These are phyloP conservation scores for Pyricularia pennisetigena DNA, from an alignment of 2,329 filamentous ascomycete species.

Conservation along the genomic window DNA sequence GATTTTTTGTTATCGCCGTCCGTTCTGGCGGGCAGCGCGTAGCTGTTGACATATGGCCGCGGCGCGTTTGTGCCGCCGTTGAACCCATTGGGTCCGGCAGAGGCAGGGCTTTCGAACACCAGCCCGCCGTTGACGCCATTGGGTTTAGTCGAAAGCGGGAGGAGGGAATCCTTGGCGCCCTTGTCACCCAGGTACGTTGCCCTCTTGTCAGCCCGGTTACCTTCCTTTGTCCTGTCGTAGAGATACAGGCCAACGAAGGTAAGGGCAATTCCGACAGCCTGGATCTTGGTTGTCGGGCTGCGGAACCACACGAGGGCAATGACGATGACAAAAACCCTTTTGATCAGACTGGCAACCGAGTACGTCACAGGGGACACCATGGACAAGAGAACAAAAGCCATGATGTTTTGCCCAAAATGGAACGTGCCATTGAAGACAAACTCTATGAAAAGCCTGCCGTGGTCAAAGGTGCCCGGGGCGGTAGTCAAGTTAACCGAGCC, in stretches of 20 bases:
- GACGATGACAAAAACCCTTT: constrained; percentile 93
- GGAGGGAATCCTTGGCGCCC: constrained; percentile 39
- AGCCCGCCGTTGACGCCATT: constrained; percentile 15
- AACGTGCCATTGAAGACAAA: constrained; percentile 96
- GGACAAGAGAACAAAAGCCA: constrained; percentile 86
- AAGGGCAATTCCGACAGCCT: constrained; percentile 75
- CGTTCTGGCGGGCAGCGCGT: constrained; percentile 22
- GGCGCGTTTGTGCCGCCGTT: constrained; percentile 6
- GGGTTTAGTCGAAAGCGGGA: constrained; percentile 52
- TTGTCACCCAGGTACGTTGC: constrained; percentile 55
- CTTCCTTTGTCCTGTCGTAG: constrained; percentile 82
- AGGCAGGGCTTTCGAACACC: constrained; percentile 26
- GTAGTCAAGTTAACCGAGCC: constrained; percentile 58
- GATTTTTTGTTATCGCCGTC: constrained; percentile 45
- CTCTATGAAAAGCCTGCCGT: constrained; percentile 67
- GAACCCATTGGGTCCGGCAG: constrained; percentile 15
- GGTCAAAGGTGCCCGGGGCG: constrained; percentile 59
- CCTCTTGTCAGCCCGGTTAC: constrained; percentile 73
- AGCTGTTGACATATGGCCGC: constrained; percentile 36
- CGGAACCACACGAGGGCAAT: constrained; percentile 96
- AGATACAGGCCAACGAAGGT: constrained; percentile 91
- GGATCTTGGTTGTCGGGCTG: constrained; percentile 72
- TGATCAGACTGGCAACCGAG: constrained; percentile 90
- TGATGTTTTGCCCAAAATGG: constrained; percentile 92
- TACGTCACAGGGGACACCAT: constrained; percentile 96